phyloP scores from a whole-genome alignment of 2,329 filamentous ascomycete species.

The Ascosphaera apis region DNA sequence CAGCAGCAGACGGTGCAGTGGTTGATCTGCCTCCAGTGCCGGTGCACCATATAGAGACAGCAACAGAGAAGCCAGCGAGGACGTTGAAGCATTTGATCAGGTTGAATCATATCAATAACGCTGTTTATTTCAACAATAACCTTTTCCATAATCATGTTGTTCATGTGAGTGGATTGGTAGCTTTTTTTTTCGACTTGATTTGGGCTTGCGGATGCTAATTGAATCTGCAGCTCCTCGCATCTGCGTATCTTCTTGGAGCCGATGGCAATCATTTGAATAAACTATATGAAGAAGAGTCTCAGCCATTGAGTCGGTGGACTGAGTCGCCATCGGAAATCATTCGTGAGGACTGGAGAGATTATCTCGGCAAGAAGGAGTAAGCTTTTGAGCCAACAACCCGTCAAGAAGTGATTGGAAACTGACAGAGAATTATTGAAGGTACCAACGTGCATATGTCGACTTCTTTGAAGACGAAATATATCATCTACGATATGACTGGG shows the following conservation, averaged over 20 bases:
- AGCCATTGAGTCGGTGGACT: conserved; percentile 53
- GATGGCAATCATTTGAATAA: conserved; percentile 47
- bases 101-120: conserved; percentile 77
- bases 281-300: conserved; percentile 57
- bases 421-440: conserved; percentile 21
- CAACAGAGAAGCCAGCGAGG: conserved; percentile 53
- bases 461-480: conserved; percentile 89
- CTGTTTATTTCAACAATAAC: conserved; percentile 54
- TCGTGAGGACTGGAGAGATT: conserved; percentile 67
- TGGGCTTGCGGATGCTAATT: background rate
- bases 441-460: conserved; percentile 78
- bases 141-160: conserved; percentile 64
- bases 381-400: conserved; percentile 8
- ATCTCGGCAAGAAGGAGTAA: conserved; percentile 47
- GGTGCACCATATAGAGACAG: conserved; percentile 57
- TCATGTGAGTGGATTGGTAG: conserved; percentile 29
- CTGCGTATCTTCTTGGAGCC: conserved; percentile 68
- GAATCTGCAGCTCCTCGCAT: conserved; percentile 30
- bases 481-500: conserved; percentile 61
- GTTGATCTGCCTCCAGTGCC: conserved; percentile 41
- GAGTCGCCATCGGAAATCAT: conserved; percentile 66
- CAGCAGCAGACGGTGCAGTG: conserved; percentile 1
- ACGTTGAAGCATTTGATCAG: conserved; percentile 77
- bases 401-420: too few species aligned
- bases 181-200: background rate